Conservation (phyloP, 441 rosid genomes). For the Syzygium malaccense region DNA sequence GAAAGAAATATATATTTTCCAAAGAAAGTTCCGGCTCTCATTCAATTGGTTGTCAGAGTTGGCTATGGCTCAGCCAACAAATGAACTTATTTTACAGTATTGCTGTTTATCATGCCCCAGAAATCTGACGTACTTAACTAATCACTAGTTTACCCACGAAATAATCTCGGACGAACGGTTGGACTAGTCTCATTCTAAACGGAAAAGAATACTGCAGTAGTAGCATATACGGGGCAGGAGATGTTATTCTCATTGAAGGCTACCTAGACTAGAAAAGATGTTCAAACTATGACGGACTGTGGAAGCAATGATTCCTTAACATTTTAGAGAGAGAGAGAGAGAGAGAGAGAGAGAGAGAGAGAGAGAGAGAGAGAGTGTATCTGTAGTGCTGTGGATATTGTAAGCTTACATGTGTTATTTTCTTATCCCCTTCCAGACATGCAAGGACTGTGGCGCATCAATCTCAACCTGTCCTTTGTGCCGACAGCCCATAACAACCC, state of each 20-base stretch:
- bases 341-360: not conserved
- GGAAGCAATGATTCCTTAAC: not conserved
- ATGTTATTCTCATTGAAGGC: not conserved
- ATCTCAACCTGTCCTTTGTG: conserved; percentile 67
- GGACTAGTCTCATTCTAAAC: not conserved
- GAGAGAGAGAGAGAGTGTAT: not conserved
- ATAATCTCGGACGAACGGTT: not conserved
- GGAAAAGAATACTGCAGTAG: not conserved
- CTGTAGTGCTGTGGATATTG: not conserved
- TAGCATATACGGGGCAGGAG: not conserved
- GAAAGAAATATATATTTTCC: not conserved
- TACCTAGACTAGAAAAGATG: not conserved
- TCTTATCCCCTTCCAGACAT: conserved; percentile 39
- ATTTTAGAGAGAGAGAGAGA: not conserved
- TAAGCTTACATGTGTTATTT: not conserved
- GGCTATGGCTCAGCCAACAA: not conserved
- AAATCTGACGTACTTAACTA: not conserved
- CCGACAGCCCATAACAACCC: conserved; percentile 59
- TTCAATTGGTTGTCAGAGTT: not conserved
- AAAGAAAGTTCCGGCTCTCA: not conserved
- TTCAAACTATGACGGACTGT: not conserved
- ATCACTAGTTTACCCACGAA: not conserved
- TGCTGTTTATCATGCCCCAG: not conserved
- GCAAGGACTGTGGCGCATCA: conserved; percentile 71
- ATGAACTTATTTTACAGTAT: not conserved